Conservation (phyloP, 345 rosid species). For the Populus tremula region DNA sequence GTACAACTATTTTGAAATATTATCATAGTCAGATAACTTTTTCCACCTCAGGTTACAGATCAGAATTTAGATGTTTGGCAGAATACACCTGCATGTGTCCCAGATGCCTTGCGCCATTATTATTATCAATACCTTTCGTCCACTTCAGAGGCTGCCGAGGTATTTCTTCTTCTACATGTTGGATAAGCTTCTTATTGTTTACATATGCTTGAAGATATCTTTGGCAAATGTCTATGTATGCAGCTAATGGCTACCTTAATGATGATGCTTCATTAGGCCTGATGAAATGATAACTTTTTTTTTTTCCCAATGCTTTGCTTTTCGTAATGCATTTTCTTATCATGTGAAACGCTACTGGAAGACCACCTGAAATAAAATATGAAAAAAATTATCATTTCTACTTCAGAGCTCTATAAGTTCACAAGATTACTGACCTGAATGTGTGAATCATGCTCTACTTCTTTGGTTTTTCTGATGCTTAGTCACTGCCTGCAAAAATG, state of each 20-base stretch:
- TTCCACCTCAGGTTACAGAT: slow-evolving; percentile 73
- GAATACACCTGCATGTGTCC: slow-evolving; percentile 76
- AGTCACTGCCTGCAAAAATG: no score
- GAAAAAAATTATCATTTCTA: no score
- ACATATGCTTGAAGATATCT: not conserved
- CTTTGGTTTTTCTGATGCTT: no score
- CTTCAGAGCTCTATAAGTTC: no score
- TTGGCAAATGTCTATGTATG: not conserved
- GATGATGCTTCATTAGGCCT: not conserved
- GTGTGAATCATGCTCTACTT: no score
- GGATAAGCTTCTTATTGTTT: slow-evolving; percentile 21
- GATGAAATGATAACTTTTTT: not conserved
- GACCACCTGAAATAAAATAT: no score
- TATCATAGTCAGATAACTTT: slow-evolving; percentile 12
- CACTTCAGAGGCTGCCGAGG: slow-evolving; percentile 96
- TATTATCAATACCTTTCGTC: slow-evolving; percentile 97
- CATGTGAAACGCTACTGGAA: no score
- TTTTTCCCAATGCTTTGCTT: not conserved
- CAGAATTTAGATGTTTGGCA: slow-evolving; percentile 90
- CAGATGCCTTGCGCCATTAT: slow-evolving; percentile 92
- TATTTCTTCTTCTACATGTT: slow-evolving; percentile 21
- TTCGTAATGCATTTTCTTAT: not conserved
- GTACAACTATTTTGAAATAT: not conserved
- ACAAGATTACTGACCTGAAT: no score
- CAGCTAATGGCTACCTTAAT: not conserved